Evolutionary conservation across 2,329 filamentous ascomycete species (phyloP).

Genomic region (Hypoxylon sp.): DNA sequence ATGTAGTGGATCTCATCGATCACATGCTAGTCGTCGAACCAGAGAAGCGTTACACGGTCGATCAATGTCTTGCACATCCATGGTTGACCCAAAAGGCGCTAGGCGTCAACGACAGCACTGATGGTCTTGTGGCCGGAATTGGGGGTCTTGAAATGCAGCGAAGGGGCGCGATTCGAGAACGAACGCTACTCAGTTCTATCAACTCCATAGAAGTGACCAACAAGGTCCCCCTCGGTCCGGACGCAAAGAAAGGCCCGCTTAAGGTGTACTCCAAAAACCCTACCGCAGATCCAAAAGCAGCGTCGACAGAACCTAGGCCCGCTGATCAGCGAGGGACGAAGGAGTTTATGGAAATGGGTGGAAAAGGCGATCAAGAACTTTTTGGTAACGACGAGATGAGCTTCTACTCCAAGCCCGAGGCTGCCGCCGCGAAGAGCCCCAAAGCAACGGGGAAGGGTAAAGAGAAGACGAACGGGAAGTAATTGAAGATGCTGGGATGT

Average conservation of each 20-base stretch:
- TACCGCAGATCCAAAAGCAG: slow-evolving; percentile 53
- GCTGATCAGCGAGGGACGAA: slow-evolving; percentile 71
- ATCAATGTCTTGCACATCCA: slow-evolving; percentile 89
- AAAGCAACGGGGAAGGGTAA: slow-evolving; percentile 41
- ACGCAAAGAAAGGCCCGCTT: slow-evolving; percentile 66
- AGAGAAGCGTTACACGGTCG: slow-evolving; percentile 83
- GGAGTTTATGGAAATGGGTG: slow-evolving; percentile 86
- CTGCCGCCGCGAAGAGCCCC: slow-evolving; percentile 44
- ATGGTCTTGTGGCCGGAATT: slow-evolving; percentile 89
- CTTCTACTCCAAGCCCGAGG: slow-evolving; percentile 57
- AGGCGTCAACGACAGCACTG: slow-evolving; percentile 83
- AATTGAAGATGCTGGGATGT: slow-evolving; percentile 3
- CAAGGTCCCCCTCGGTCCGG: slow-evolving; percentile 65
- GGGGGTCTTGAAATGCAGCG: slow-evolving; percentile 83
- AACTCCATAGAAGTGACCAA: slow-evolving; percentile 72
- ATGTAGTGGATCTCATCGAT: slow-evolving; percentile 84
- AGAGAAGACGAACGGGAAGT: slow-evolving; percentile 37
- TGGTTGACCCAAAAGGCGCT: slow-evolving; percentile 76
- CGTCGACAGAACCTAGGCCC: slow-evolving; percentile 69
- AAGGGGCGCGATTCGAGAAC: slow-evolving; percentile 80
- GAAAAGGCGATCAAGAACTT: slow-evolving; percentile 82
- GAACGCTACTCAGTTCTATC: slow-evolving; percentile 83
- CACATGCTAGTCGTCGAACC: slow-evolving; percentile 91
- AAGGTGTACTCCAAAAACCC: slow-evolving; percentile 81
- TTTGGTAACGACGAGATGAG: slow-evolving; percentile 70